Evolutionary conservation across 371 early-diverging fungal species (phyloP).

Genomic region (Apophysomyces sp.): DNA sequence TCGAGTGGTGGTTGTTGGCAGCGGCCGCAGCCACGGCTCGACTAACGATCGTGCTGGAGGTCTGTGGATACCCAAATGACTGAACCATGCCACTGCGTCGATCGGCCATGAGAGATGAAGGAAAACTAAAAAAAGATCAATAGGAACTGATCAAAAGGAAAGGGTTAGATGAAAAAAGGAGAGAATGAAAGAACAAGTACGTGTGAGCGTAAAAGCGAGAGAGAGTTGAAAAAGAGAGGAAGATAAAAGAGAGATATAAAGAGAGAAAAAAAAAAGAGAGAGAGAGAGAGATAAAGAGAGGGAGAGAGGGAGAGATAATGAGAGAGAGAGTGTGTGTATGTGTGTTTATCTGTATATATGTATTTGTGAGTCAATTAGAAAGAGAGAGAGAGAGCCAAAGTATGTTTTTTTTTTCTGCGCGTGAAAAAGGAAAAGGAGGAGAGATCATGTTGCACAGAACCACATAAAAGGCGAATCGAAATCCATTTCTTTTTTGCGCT

Average conservation of each 20-base stretch:
- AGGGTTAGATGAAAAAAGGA: background rate
- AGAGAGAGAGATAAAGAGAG: background rate
- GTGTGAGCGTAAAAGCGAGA: background rate
- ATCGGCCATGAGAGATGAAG: slow-evolving; percentile 29
- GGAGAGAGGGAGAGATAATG: background rate
- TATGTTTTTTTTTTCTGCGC: background rate
- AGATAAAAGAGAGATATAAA: background rate
- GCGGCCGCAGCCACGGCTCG: slow-evolving; percentile 49
- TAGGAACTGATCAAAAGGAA: background rate
- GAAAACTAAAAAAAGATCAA: background rate
- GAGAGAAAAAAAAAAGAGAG: background rate
- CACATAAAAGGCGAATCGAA: too few species aligned
- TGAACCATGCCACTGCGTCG: slow-evolving; percentile 47
- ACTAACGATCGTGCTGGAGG: slow-evolving; percentile 32
- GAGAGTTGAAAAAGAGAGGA: background rate
- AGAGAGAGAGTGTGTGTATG: background rate
- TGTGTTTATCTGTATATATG: background rate
- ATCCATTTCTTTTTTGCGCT: background rate
- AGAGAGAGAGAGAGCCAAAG: background rate
- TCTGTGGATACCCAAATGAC: slow-evolving; percentile 35
- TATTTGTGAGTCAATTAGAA: too few species aligned
- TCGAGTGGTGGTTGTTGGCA: slow-evolving; percentile 45
- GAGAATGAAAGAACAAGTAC: background rate
- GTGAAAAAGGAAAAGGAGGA: background rate
- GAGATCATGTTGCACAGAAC: slow-evolving; percentile 3